Evolutionary conservation across 805 yeast species (phyloP), one percentile per base, ranked within the genome.

Genomic region (Candida ortonii): DNA sequence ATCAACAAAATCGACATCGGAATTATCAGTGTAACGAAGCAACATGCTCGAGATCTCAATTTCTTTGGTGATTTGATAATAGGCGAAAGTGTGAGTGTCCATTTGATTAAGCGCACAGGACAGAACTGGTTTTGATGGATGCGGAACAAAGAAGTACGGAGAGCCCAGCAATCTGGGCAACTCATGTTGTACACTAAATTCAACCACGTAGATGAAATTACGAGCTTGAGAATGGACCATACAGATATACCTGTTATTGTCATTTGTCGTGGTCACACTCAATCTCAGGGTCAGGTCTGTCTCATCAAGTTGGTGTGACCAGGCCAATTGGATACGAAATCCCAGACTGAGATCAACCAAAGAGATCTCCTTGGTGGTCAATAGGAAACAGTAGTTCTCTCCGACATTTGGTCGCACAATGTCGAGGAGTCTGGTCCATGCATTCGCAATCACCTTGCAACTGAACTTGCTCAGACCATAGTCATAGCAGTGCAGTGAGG

Each of bases 261-360:
- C 26, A 2, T 20, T 16, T 13, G 21, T 11, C 17, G 42, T 34
- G 9, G 59, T 52, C 2, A 68, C 50, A 2, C 53, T 43, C 34
- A 82, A 36, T 33, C 53, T 60, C 35, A 79, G 46, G 0, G 85
- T 68, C 1, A 71, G 69, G 46, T 85, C 95, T 1, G 53, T 43
- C 6, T 71, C 65, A 26, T 70, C 68, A 15, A 83, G 56, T 40
- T 61, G 73, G 55, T 87, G 96, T 41, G 79, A 81, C 89, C 94
- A 84, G 0, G 89, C 72, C 1, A 86, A 49, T 2, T 74, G 39
- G 38, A 83, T 66, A 19, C 59, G 59, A n/a, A 75, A 50, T 9
- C 60, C 57, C 11, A 44, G 34, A 12, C 53, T 52, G 3, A 46
- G 29, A 9, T 63, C 63, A 13, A 80, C 46, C 68, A 88, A 62